phyloP scores from a whole-genome alignment of 441 rosid species.

The Adansonia gregorii region DNA sequence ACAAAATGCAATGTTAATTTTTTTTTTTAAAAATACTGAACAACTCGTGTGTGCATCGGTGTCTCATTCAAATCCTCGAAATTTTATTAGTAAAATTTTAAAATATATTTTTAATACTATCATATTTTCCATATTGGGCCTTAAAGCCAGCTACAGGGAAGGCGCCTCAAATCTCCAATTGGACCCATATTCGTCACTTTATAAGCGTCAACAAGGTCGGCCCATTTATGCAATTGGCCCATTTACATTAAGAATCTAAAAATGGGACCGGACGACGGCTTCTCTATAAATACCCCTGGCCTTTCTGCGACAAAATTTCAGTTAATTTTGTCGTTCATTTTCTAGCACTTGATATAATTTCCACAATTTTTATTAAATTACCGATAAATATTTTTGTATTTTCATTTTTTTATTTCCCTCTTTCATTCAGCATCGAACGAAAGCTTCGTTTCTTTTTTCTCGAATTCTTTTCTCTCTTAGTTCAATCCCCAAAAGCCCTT shows the following conservation, averaged over 20 bases:
- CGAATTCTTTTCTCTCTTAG: background rate
- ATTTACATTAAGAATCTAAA: background rate
- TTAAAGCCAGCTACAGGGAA: background rate
- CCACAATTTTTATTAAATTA: background rate
- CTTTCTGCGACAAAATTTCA: background rate
- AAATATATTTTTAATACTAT: no score
- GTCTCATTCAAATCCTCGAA: no score
- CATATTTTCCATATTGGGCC: no score
- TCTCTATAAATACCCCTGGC: constrained; percentile 16
- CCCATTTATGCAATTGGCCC: background rate
- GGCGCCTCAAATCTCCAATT: background rate
- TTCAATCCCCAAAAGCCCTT: constrained; percentile 14
- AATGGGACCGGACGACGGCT: background rate
- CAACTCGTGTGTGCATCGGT: no score
- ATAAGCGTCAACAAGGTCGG: background rate
- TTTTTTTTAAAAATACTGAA: no score
- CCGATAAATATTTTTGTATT: background rate
- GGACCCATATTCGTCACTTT: background rate
- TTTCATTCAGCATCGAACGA: constrained; percentile 9
- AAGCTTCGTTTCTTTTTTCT: background rate
- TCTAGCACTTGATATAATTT: background rate
- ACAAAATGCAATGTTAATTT: no score
- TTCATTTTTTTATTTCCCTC: background rate
- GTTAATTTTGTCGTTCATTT: background rate
- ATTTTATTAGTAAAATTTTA: no score